A percentile compares a stretch with the other conserved stretches of the same genome.
phyloP scores from a whole-genome alignment of 2,329 filamentous ascomycete species.

The Colletotrichum orchidophilum region DNA sequence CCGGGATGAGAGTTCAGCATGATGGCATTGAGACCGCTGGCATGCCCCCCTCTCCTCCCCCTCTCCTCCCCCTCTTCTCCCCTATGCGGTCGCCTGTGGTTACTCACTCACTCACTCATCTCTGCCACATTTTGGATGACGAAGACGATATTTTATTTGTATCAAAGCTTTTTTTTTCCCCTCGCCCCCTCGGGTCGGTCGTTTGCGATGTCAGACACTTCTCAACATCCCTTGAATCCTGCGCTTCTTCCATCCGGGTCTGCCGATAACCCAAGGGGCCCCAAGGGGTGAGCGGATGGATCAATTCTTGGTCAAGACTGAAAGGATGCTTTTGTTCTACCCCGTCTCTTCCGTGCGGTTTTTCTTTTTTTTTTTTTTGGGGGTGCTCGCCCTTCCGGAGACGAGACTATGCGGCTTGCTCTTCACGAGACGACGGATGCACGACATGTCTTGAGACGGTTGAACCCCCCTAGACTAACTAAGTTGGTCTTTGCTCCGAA shows the following conservation, averaged over 20 bases:
- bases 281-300: not conserved
- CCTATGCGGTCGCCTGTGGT: not conserved
- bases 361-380: not conserved
- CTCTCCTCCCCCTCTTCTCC: not conserved
- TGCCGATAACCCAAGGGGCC: not conserved
- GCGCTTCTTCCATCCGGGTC: not conserved
- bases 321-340: not conserved
- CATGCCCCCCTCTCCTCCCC: not conserved
- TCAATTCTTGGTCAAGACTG: not conserved
- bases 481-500: not conserved
- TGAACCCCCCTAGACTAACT: too few relatives aligned
- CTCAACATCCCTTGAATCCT: too few relatives aligned
- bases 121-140: not conserved
- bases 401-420: not conserved
- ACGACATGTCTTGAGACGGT: not conserved
- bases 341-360: not conserved
- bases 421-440: not conserved
- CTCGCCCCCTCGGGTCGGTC: not conserved
- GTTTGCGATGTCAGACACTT: not conserved
- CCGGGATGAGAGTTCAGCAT: not conserved
- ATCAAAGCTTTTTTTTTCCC: not conserved
- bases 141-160: not conserved
- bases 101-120: not conserved
- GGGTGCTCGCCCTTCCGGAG: too few relatives aligned
- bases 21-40: not conserved